A percentile compares a stretch with the other conserved stretches of the same genome.
Conservation (phyloP, 768 basidiomycete species). For the Hygrocybe coccinea region DNA sequence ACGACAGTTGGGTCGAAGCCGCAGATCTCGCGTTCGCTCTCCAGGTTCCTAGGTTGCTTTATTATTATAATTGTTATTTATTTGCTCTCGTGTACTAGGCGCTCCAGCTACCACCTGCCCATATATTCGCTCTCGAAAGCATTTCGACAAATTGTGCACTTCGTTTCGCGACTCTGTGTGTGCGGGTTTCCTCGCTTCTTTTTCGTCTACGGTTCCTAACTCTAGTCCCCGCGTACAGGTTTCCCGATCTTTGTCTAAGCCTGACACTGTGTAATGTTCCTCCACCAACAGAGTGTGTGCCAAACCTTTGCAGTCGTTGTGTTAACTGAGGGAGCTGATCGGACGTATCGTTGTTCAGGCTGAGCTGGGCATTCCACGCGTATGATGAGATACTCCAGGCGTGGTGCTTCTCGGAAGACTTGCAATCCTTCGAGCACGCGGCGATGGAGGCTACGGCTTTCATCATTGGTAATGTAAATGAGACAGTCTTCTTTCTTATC, state of each 20-base stretch:
- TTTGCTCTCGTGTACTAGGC: conserved; percentile 35
- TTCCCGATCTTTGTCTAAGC: conserved; percentile 66
- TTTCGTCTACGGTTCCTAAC: neutral
- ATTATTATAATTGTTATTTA: neutral
- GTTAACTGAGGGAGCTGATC: too few species aligned
- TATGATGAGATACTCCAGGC: conserved; percentile 57
- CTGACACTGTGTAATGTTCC: conserved; percentile 66
- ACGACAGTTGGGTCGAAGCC: conserved; percentile 75
- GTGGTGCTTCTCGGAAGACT: conserved; percentile 62
- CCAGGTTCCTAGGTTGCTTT: conserved; percentile 49
- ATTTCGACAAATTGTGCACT: conserved; percentile 53
- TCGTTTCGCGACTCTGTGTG: conserved; percentile 63
- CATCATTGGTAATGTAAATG: conserved; percentile 49
- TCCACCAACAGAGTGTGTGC: conserved; percentile 59
- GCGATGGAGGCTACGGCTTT: conserved; percentile 54
- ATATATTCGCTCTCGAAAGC: conserved; percentile 67
- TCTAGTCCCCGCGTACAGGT: conserved; percentile 36
- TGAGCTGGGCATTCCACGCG: conserved; percentile 55
- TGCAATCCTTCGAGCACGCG: conserved; percentile 63
- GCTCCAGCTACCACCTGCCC: conserved; percentile 60
- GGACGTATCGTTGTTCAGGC: conserved; percentile 31
- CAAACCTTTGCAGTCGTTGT: neutral
- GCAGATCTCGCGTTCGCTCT: conserved; percentile 68
- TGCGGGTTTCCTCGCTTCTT: conserved; percentile 10
- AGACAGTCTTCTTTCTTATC: neutral